Conservation (phyloP, 2,329 filamentous ascomycete genomes). For the Endoconidiophora laricicola region DNA sequence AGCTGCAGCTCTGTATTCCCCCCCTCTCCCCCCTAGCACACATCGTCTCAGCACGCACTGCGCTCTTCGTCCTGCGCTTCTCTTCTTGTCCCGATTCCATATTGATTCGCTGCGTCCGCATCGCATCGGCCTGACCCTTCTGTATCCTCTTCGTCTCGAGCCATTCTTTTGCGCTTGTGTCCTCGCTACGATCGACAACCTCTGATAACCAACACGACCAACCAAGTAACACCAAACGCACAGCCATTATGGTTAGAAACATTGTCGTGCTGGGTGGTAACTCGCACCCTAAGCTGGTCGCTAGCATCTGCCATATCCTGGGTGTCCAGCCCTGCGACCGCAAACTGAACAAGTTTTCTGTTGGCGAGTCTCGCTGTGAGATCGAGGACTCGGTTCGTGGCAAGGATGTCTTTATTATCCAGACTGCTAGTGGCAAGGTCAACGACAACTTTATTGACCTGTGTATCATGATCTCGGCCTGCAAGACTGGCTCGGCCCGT, state of each 20-base stretch:
- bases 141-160: not conserved
- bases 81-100: not conserved
- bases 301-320: constrained; percentile 75
- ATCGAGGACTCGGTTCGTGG: constrained; percentile 92
- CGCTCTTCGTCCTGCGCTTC: too few species aligned
- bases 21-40: too few species aligned
- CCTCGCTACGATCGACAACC: not conserved
- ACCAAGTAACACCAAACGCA: not conserved
- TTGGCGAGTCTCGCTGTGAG: constrained; percentile 87
- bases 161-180: not conserved
- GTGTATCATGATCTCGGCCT: constrained; percentile 95
- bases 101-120: not conserved
- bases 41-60: too few species aligned
- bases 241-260: constrained; percentile 68
- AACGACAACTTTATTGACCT: constrained; percentile 96
- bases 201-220: too few species aligned
- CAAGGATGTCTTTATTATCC: constrained; percentile 98
- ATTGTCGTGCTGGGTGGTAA: constrained; percentile 87
- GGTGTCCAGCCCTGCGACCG: constrained; percentile 74
- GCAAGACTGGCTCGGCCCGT: constrained; percentile 83
- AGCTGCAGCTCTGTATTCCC: not conserved
- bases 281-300: constrained; percentile 76
- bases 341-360: constrained; percentile 79
- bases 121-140: not conserved
- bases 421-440: constrained; percentile 79